Percentiles rank a stretch among this genome's conserved stretches.
phyloP scores from a whole-genome alignment of 495 filamentous ascomycete species.

The Hypoxylon fuscum region DNA sequence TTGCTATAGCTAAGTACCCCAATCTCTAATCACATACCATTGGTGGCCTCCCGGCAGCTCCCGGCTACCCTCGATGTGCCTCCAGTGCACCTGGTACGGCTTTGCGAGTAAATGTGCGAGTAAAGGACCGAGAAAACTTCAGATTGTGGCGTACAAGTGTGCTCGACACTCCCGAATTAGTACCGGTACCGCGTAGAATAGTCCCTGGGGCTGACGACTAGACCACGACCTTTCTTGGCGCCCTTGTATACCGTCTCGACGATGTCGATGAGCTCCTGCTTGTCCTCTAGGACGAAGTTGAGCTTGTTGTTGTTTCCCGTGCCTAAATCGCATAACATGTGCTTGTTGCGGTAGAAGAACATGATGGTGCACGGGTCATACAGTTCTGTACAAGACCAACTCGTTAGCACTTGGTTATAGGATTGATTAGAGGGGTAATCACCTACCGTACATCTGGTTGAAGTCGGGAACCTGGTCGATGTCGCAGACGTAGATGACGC shows the following conservation, averaged over 20 bases:
- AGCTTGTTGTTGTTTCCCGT: conserved; percentile 96
- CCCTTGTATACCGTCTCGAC: conserved; percentile 97
- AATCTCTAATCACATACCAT: conserved; percentile 23
- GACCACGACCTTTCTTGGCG: conserved; percentile 94
- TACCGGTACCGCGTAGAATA: conserved; percentile 88
- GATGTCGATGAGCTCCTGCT: conserved; percentile 98
- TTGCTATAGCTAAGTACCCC: conserved; percentile 1
- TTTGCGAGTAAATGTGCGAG: no score
- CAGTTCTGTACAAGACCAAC: conserved; percentile 57
- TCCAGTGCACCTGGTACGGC: neutral
- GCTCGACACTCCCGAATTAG: conserved; percentile 45
- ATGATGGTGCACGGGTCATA: conserved; percentile 78
- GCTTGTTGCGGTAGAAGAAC: conserved; percentile 98
- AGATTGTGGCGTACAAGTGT: neutral
- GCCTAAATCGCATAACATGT: conserved; percentile 99
- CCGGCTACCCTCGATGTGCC: neutral
- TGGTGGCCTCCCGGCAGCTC: conserved; percentile 6
- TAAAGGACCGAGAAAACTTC: neutral
- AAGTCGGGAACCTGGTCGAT: conserved; percentile 93
- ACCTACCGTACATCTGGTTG: conserved; percentile 80
- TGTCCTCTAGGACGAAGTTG: conserved; percentile 97
- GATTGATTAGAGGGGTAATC: neutral
- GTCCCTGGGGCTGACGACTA: conserved; percentile 96
- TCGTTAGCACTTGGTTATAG: conserved; percentile 4
- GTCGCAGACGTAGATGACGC: conserved; percentile 96